Percentiles rank a stretch among this genome's conserved stretches.
Conservation (phyloP, 2,329 filamentous ascomycete genomes). For the Calonectria fujianensis region DNA sequence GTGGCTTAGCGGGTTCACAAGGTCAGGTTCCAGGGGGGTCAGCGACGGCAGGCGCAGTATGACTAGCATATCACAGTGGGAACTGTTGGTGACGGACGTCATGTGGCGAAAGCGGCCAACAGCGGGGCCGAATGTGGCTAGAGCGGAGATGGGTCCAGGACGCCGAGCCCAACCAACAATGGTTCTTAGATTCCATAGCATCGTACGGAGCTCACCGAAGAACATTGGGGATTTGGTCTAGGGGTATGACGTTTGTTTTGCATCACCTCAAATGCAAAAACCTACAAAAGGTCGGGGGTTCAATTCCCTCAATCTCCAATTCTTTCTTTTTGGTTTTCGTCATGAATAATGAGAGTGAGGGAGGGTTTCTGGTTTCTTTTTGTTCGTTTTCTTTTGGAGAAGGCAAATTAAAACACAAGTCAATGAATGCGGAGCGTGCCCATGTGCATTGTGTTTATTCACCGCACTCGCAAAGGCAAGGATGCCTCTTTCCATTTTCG, state of each 20-base stretch:
- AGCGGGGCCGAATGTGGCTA: background rate
- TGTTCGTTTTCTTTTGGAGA: background rate
- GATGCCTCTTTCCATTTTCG: no score
- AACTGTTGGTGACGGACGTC: background rate
- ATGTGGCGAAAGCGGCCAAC: slow-evolving; percentile 2
- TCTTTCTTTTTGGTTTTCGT: background rate
- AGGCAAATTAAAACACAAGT: no score
- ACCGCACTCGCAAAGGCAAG: no score
- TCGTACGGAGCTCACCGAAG: background rate
- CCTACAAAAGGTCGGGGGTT: slow-evolving; percentile 36
- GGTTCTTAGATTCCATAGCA: background rate
- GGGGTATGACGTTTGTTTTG: slow-evolving; percentile 38
- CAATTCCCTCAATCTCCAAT: slow-evolving; percentile 37
- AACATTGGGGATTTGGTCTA: slow-evolving; percentile 35
- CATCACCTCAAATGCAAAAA: slow-evolving; percentile 24
- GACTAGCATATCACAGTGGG: background rate
- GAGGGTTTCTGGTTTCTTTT: background rate
- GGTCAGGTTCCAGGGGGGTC: slow-evolving; percentile 19
- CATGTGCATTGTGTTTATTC: no score
- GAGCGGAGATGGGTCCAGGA: no score
- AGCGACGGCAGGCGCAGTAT: background rate
- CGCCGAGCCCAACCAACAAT: background rate
- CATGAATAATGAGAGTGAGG: no score
- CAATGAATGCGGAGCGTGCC: background rate
- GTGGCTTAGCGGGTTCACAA: slow-evolving; percentile 30